Evolutionary conservation across 495 filamentous ascomycete genomes (phyloP).

Genomic region (Pyrenula massariospora): DNA sequence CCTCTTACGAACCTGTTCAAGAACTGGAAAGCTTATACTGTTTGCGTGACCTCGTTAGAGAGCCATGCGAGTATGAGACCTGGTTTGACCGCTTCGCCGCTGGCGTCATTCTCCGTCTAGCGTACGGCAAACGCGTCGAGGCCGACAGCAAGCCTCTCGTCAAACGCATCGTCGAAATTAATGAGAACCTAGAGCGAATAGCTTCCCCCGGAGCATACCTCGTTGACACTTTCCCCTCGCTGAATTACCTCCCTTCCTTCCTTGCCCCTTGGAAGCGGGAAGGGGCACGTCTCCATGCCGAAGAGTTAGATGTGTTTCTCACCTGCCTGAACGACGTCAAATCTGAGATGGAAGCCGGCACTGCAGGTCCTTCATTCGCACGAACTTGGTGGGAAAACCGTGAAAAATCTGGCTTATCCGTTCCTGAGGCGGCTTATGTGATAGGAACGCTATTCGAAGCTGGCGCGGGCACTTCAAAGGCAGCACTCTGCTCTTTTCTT

Average conservation of each 20-base stretch:
- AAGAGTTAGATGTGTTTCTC: slow-evolving; percentile 1
- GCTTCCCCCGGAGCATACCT: slow-evolving; percentile 18
- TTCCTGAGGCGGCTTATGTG: slow-evolving; percentile 22
- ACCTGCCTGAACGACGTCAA: neutral
- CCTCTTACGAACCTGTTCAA: slow-evolving; percentile 27
- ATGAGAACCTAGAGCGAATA: slow-evolving; percentile 18
- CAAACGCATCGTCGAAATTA: slow-evolving; percentile 11
- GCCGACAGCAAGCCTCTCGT: slow-evolving; percentile 17
- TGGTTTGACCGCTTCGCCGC: slow-evolving; percentile 27
- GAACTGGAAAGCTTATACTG: slow-evolving; percentile 20
- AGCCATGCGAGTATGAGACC: neutral
- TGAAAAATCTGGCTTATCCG: slow-evolving; percentile 1
- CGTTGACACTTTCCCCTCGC: slow-evolving; percentile 25
- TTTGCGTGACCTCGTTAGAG: neutral
- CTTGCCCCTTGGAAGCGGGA: slow-evolving; percentile 40
- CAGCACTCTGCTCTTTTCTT: slow-evolving; percentile 20
- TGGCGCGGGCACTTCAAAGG: slow-evolving; percentile 29
- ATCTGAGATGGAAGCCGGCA: neutral
- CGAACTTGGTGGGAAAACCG: slow-evolving; percentile 11
- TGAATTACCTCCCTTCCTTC: slow-evolving; percentile 27
- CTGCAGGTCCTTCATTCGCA: slow-evolving; percentile 3
- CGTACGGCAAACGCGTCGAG: slow-evolving; percentile 40
- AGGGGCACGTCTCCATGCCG: slow-evolving; percentile 23
- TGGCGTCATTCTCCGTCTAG: slow-evolving; percentile 44
- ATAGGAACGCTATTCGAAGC: slow-evolving; percentile 31